A percentile compares a stretch with the other conserved stretches of the same genome.
Conservation (phyloP, 1,284 basidiomycete species). For the Neotropicomus parvogracilis region DNA sequence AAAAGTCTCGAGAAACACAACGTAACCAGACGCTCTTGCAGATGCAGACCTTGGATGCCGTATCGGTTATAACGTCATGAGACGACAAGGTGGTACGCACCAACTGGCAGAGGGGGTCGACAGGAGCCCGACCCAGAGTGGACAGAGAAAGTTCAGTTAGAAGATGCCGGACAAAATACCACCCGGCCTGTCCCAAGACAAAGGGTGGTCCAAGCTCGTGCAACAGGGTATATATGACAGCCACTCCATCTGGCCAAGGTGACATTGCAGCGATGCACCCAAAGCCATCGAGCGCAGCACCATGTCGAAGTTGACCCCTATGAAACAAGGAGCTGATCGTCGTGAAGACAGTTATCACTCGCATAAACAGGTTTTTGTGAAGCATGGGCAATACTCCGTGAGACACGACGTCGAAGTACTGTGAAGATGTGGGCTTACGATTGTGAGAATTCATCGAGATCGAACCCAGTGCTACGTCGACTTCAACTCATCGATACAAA, state of each 20-base stretch:
- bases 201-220: slow-evolving; percentile 19
- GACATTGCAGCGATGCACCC: slow-evolving; percentile 12
- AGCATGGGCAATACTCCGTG: background rate
- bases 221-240: slow-evolving; percentile 18
- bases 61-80: background rate
- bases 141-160: slow-evolving; percentile 10
- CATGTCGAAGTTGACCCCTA: slow-evolving; percentile 9
- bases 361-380: slow-evolving; percentile 12
- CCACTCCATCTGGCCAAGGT: slow-evolving; percentile 21
- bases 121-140: background rate
- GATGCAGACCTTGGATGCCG: slow-evolving; percentile 10
- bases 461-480: slow-evolving; percentile 20
- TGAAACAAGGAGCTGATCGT: slow-evolving; percentile 19
- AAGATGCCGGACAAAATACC: slow-evolving; percentile 17
- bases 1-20: no score
- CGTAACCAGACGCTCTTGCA: no score
- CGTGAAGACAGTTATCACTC: slow-evolving; percentile 15
- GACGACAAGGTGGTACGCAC: slow-evolving; percentile 8
- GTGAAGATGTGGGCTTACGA: slow-evolving; percentile 6
- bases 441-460: background rate
- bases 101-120: slow-evolving; percentile 14
- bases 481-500: slow-evolving; percentile 19
- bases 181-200: slow-evolving; percentile 7
- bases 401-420: slow-evolving; percentile 12
- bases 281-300: slow-evolving; percentile 7